Evolutionary conservation across 805 yeast genomes (phyloP).

Genomic region (Lipomyces spencermartinsiae): DNA sequence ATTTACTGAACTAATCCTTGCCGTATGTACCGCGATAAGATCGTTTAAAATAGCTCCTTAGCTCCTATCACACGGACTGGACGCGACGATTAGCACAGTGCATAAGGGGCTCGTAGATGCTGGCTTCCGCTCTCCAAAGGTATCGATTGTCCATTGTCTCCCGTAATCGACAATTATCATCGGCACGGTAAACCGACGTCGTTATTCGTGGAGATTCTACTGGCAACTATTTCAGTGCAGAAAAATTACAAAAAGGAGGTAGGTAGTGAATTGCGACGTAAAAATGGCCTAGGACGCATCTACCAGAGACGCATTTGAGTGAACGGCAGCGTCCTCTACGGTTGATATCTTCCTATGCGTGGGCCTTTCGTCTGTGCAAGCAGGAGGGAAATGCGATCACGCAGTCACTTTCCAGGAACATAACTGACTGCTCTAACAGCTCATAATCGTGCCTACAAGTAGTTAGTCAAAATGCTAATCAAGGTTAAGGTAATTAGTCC

Average conservation of each 20-base stretch:
- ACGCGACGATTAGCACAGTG: no score
- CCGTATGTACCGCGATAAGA: no score
- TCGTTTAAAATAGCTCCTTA: no score
- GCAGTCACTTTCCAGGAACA: not conserved
- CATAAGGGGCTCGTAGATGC: no score
- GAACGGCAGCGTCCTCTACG: not conserved
- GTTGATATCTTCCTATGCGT: no score
- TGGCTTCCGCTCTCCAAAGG: not conserved
- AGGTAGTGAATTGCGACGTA: not conserved
- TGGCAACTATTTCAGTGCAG: not conserved
- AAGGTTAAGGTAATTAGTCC: constrained; percentile 61
- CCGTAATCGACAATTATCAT: not conserved
- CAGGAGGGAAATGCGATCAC: not conserved
- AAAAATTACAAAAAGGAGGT: not conserved
- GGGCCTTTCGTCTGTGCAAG: not conserved
- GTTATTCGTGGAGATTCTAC: not conserved
- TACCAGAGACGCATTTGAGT: not conserved
- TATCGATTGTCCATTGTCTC: no score
- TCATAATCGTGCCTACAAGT: not conserved
- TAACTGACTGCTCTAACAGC: not conserved
- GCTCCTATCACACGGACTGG: no score
- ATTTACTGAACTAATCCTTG: not conserved
- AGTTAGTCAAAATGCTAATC: constrained; percentile 58
- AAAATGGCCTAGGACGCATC: not conserved
- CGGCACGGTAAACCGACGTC: not conserved